phyloP scores from a whole-genome alignment of 2,329 filamentous ascomycete genomes.

The Mycogone perniciosa region DNA sequence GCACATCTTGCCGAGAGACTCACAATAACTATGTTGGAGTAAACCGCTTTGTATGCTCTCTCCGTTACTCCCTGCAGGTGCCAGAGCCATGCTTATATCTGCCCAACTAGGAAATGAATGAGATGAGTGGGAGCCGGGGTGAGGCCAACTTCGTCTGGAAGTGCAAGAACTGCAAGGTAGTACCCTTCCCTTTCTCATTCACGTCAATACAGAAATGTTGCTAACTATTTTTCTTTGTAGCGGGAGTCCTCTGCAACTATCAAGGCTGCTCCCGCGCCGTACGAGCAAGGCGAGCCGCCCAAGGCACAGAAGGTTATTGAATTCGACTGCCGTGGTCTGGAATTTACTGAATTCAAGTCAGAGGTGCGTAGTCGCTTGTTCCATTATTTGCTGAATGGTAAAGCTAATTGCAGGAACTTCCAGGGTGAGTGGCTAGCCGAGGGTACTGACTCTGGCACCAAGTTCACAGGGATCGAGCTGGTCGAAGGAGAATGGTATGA shows the following conservation, averaged over 20 bases:
- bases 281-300: slow-evolving; percentile 63
- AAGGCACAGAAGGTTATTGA: slow-evolving; percentile 76
- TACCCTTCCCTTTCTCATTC: neutral
- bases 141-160: slow-evolving; percentile 99
- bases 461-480: slow-evolving; percentile 77
- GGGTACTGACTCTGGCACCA: slow-evolving; percentile 71
- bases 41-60: slow-evolving; percentile 70
- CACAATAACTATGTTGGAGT: slow-evolving; percentile 83
- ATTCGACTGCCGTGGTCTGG: slow-evolving; percentile 88
- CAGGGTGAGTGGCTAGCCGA: slow-evolving; percentile 88
- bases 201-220: neutral
- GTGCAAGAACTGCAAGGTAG: slow-evolving; percentile 94
- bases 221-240: slow-evolving; percentile 34
- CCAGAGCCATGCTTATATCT: slow-evolving; percentile 10
- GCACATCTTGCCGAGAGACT: slow-evolving; percentile 90
- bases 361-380: slow-evolving; percentile 52
- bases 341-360: slow-evolving; percentile 84
- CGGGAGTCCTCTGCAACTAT: slow-evolving; percentile 83
- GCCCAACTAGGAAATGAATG: slow-evolving; percentile 67
- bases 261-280: slow-evolving; percentile 64
- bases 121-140: slow-evolving; percentile 86
- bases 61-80: neutral
- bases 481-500: slow-evolving; percentile 94
- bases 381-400: neutral
- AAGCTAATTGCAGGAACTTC: neutral